Evolutionary conservation across 805 yeast genomes (phyloP).

Genomic region (Saccharomycopsis schoenii): DNA sequence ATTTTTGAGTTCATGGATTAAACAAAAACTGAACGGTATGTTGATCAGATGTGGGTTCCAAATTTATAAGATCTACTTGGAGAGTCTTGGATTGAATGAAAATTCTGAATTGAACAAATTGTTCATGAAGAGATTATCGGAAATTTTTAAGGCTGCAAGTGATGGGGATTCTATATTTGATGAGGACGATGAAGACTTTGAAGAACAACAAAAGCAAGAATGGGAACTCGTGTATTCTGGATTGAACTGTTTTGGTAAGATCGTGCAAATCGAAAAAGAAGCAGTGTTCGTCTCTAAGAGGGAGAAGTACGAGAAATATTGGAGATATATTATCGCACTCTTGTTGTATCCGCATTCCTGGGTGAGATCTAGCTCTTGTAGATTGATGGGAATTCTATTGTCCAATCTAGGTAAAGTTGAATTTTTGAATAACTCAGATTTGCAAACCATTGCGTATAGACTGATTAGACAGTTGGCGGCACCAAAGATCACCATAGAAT

Average conservation of each 20-base stretch:
- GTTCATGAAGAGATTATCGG: constrained; percentile 23
- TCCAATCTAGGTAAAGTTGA: constrained; percentile 28
- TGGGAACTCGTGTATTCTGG: constrained; percentile 78
- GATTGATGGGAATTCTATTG: constrained; percentile 48
- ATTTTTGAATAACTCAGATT: constrained; percentile 33
- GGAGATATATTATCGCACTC: constrained; percentile 42
- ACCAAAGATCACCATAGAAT: constrained; percentile 53
- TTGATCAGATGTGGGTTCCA: constrained; percentile 67
- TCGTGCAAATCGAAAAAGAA: constrained; percentile 31
- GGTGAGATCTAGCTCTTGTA: constrained; percentile 64
- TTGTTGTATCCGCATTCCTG: constrained; percentile 84
- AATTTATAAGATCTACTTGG: constrained; percentile 53
- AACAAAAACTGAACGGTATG: constrained; percentile 38
- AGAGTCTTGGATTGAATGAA: constrained; percentile 35
- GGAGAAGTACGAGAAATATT: constrained; percentile 29
- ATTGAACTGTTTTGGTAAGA: constrained; percentile 35
- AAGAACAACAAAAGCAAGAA: constrained; percentile 30
- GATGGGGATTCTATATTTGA: constrained; percentile 28
- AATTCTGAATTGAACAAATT: constrained; percentile 32
- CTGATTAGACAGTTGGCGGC: constrained; percentile 74
- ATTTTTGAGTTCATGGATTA: constrained; percentile 52
- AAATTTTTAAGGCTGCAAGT: constrained; percentile 26
- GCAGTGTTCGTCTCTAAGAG: constrained; percentile 22
- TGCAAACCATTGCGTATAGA: constrained; percentile 62
- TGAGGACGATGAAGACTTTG: constrained; percentile 27